Base-by-base conservation (phyloP, 192 early-diverging fungal genomes). In the Backusella mclennaniae region DNA sequence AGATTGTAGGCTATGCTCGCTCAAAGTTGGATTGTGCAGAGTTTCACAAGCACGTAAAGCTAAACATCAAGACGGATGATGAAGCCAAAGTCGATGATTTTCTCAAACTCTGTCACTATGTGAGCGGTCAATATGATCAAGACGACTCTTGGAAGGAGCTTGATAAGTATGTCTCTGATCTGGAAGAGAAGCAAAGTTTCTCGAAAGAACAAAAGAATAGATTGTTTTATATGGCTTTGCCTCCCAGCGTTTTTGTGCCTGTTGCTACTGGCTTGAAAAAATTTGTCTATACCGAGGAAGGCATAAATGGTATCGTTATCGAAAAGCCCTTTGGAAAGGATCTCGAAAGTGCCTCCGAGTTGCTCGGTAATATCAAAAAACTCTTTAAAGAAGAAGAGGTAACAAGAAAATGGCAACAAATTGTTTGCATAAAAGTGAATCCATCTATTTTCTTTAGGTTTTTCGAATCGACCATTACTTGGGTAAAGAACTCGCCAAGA, bases 251-350 rank as follows among this genome's bases (percentile, higher is more conserved):
- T 35, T 98, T 96, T 80, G 90, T 94, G 49, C 89, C 91, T 8
- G 97, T 95, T 1, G 90, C 92, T 67, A 85, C 84, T 19, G 92
- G 92, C 67, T 78, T 98, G 79, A 91, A 87, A 78, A 82, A 89
- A 33, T 83, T 91, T 68, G 88, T 88, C 26, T 96, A 96, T 69
- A 87, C 85, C 5, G 68, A 76, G 31, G 79, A 83, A 26, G 93
- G 91, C 44, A 85, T 85, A 44, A 97, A 96, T 86, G 90, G 95
- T 23, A 78, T 97, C 71, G 88, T 98, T 76, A 92, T 97, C 49
- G 97, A 98, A 76, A 98, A 98, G 85, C 97, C 97, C 6, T 98
- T 97, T 89, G 97, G 96, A 35, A 93, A 94, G 81, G 96, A 96
- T 82, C 82, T 89, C 9, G 92, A 93, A 66, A 93, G 89, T 52